phyloP scores from a whole-genome alignment of 805 yeast species.

The Saccharomycopsis amapae region DNA sequence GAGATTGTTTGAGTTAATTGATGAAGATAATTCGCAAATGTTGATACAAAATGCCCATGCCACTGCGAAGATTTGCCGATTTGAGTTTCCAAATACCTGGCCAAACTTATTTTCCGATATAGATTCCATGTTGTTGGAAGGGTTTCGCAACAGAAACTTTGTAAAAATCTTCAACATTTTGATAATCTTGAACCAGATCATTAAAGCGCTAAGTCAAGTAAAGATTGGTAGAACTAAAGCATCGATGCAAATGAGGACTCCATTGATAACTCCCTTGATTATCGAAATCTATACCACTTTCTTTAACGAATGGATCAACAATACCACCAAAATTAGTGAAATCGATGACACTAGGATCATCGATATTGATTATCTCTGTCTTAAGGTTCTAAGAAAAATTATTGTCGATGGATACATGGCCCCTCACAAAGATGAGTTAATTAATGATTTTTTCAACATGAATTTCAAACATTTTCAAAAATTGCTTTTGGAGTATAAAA shows the following conservation, averaged over 20 bases:
- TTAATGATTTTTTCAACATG: slow-evolving; percentile 52
- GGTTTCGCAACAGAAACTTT: slow-evolving; percentile 38
- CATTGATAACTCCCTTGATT: slow-evolving; percentile 51
- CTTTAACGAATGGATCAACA: slow-evolving; percentile 57
- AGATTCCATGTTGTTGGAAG: slow-evolving; percentile 32
- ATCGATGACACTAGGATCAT: slow-evolving; percentile 32
- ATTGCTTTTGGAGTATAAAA: slow-evolving; percentile 48
- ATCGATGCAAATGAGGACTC: slow-evolving; percentile 67
- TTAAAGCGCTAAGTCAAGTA: slow-evolving; percentile 67
- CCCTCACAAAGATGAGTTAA: slow-evolving; percentile 52
- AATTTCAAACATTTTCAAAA: slow-evolving; percentile 54
- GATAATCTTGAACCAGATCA: slow-evolving; percentile 64
- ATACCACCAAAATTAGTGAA: not conserved
- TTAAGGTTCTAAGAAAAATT: slow-evolving; percentile 68
- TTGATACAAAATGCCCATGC: slow-evolving; percentile 82
- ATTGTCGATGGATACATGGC: slow-evolving; percentile 70
- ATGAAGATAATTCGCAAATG: slow-evolving; percentile 68
- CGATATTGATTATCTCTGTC: slow-evolving; percentile 70
- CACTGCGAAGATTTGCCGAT: slow-evolving; percentile 65
- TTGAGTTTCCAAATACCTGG: slow-evolving; percentile 88
- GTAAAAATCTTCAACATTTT: slow-evolving; percentile 56
- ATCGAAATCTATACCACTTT: slow-evolving; percentile 51
- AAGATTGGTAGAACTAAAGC: slow-evolving; percentile 78
- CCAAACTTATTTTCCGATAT: slow-evolving; percentile 67
- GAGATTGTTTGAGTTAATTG: slow-evolving; percentile 46